Base-by-base conservation (phyloP, 1,284 basidiomycete species). In the Melampsora americana region DNA sequence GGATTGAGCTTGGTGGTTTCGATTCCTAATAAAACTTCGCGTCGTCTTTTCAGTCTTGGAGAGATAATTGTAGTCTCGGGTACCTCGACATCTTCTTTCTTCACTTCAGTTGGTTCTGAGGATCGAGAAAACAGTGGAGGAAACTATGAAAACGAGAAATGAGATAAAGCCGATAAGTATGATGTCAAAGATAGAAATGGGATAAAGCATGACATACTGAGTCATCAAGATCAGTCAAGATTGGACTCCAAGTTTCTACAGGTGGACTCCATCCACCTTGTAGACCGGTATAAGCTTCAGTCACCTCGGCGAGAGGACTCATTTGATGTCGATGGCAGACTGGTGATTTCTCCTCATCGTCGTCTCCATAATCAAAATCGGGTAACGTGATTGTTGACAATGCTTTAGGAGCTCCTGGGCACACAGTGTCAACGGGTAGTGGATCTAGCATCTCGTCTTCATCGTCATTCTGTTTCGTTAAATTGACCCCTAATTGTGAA, bases 221-320 rank as follows among this genome's bases (percentile, higher is more conserved):
- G 16, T 53, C 50, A 53, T 26, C 50, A 20, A 53, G 18, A 62
- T 26, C 42, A 12, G 61, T 28, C 20, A 61, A 12, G 6, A 60
- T 16, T 20, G 70, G 61, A 35, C 71, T 74, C 20, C 18, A 44
- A 11, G 48, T 74, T 46, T 74, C 71, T 20, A 67, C 30, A 39
- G 74, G 53, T 5, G 67, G 60, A 18, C 66, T 65, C 74, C 74
- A 76, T 23, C 74, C 74, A 62, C 74, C 74, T 35, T 68, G 74
- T 14, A 50, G 44, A 23, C 66, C 74, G 20, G 74, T 76, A 46
- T 76, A 76, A 39, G 74, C 74, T 53, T 76, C 74, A 6, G 74
- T 76, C 23, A 76, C 74, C 42, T 76, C 74, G 23, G 74, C 66
- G 44, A 76, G 64, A 16, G 74, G 74, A 44, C 65, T 68, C 26